phyloP scores from a whole-genome alignment of 78 protist species.

The Goniomonas avonlea region DNA sequence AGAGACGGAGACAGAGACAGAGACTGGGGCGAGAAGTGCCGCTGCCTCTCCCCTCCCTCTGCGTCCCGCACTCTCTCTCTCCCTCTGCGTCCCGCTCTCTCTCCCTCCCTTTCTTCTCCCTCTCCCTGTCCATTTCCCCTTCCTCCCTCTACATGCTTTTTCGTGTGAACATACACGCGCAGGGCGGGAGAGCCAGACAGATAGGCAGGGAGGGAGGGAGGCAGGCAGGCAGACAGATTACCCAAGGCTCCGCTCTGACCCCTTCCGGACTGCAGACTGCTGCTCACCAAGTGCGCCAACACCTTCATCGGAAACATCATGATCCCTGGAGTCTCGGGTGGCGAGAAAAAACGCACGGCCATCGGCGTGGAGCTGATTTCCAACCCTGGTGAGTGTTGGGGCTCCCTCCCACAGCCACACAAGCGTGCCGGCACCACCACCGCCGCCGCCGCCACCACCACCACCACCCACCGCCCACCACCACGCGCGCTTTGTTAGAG shows the following conservation, averaged over 20 bases:
- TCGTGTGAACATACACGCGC: neutral
- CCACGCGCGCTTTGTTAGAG: too few species aligned
- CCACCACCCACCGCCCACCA: too few species aligned
- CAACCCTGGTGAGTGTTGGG: too few species aligned
- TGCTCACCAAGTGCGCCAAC: neutral
- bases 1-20: too few species aligned
- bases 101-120: neutral
- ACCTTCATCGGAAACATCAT: neutral
- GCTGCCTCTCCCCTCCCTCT: neutral
- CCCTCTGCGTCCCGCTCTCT: too few species aligned
- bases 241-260: neutral
- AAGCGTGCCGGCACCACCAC: too few species aligned
- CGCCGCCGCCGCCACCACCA: too few species aligned
- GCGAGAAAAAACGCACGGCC: constrained; percentile 6
- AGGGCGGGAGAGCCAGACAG: neutral
- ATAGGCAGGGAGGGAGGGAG: too few species aligned
- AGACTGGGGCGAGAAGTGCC: neutral
- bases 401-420: too few species aligned
- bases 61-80: too few species aligned
- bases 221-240: neutral
- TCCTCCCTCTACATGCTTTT: neutral
- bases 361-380: constrained; percentile 24
- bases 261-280: neutral
- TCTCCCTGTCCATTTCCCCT: too few species aligned
- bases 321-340: constrained; percentile 30